These are phyloP conservation scores for Candida rishiriensis DNA, from an alignment of 805 yeast genomes.

Conservation along the genomic window DNA sequence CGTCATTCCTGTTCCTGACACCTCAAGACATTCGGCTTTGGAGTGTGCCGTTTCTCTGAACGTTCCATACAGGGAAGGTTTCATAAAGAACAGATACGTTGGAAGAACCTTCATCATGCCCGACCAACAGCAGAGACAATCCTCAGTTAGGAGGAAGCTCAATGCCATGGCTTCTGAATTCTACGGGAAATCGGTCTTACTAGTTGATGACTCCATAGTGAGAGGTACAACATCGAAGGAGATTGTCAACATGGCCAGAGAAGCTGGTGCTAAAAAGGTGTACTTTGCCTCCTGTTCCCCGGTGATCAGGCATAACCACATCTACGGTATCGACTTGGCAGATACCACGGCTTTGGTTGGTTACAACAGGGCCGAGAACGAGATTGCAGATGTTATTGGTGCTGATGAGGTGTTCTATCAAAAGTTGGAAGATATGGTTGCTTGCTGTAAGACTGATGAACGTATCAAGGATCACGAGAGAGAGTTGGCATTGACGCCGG, in stretches of 20 bases:
- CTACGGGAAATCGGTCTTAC: constrained; percentile 72
- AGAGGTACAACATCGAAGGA: constrained; percentile 97
- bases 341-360: constrained; percentile 94
- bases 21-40: constrained; percentile 92
- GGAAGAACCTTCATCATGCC: constrained; percentile 99
- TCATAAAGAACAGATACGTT: constrained; percentile 92
- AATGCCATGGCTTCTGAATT: constrained; percentile 97
- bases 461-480: constrained; percentile 27
- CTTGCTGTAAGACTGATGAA: constrained; percentile 55
- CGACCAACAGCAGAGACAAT: constrained; percentile 88
- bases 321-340: constrained; percentile 96
- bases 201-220: constrained; percentile 96
- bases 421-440: constrained; percentile 73
- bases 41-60: constrained; percentile 82
- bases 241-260: constrained; percentile 96
- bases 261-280: constrained; percentile 95
- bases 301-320: constrained; percentile 93
- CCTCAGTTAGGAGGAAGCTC: constrained; percentile 88
- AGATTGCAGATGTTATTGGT: constrained; percentile 73
- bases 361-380: constrained; percentile 66
- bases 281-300: constrained; percentile 97
- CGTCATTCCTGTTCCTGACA: constrained; percentile 97
- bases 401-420: constrained; percentile 93
- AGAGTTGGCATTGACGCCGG: constrained; percentile 32
- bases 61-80: constrained; percentile 92